Evolutionary conservation across 108 stramenopile genomes (phyloP), one percentile per base, ranked within the genome.

Genomic region (Nitzschia sp.): DNA sequence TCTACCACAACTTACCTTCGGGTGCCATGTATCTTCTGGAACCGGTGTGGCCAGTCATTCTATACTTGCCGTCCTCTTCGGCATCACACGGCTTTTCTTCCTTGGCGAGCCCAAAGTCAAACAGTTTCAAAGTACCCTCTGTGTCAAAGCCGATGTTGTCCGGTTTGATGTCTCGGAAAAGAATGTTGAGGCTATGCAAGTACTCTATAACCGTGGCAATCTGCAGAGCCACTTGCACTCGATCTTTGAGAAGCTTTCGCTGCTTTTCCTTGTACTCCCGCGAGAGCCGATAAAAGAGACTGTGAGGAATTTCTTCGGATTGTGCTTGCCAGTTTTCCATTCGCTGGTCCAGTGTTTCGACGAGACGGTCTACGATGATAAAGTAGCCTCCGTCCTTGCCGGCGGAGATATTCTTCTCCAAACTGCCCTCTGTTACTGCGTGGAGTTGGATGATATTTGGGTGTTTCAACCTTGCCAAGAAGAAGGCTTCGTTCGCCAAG

Each of bases 81-180:
- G n/a, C 35, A 33, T 62, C 45, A 30, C 22, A 62, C 3, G 61
- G 58, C 63, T 79, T 81, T 46, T 79, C 44, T 56, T 89, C 88
- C 59, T 80, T 84, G 32, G 70, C 74, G 36, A 89, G 56, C 1
- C 88, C 88, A 68, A 89, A 86, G 50, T 89, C 88, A 58, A 80
- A 80, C 23, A 80, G 47, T 45, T 80, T 80, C n/a, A 81, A 26
- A 1, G 31, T 66, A 4, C 76, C 76, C 16, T 55, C 32, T 22
- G 17, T 13, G 45, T 72, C 69, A 45, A 77, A 77, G 2, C 71
- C 76, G 46, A 88, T 81, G 38, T 87, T 87, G 35, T 87, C 81
- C 8, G 86, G 83, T 48, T 87, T 89, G 53, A 89, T 52, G 66
- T 87, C 89, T 1, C 89, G 86, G 63, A 75, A 82, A 44, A 85